A percentile compares a stretch with the other conserved stretches of the same genome.
Conservation (phyloP, 1,139 yeast genomes). For the Pichia sp. region DNA sequence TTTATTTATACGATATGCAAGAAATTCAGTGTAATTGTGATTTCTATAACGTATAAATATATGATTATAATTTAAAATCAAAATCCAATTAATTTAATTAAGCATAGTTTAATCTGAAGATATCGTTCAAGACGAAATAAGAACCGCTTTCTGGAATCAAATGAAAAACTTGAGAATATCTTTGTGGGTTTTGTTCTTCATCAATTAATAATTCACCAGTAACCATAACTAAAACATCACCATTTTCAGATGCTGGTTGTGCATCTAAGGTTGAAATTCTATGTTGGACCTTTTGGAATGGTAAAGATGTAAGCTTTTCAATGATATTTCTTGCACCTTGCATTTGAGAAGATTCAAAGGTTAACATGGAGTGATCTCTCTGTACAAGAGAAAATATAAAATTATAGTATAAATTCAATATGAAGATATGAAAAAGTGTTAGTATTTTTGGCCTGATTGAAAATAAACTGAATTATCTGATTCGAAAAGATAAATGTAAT, state of each 20-base stretch:
- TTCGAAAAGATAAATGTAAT: background rate
- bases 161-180: slow-evolving; percentile 96
- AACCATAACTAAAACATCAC: slow-evolving; percentile 95
- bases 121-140: slow-evolving; percentile 91
- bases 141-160: slow-evolving; percentile 87
- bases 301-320: slow-evolving; percentile 80
- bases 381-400: slow-evolving; percentile 15
- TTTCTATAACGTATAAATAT: no score
- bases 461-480: background rate
- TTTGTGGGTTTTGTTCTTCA: slow-evolving; percentile 90
- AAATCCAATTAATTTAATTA: background rate
- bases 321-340: slow-evolving; percentile 93
- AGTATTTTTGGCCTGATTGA: slow-evolving; percentile 1
- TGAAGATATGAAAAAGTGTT: slow-evolving; percentile 2
- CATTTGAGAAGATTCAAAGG: slow-evolving; percentile 88
- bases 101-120: slow-evolving; percentile 86
- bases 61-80: background rate
- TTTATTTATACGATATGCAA: slow-evolving; percentile 35
- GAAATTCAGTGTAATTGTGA: slow-evolving; percentile 27
- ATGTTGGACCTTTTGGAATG: slow-evolving; percentile 89
- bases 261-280: slow-evolving; percentile 93
- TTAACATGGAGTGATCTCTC: slow-evolving; percentile 95
- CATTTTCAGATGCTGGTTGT: slow-evolving; percentile 91
- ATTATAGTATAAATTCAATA: background rate
- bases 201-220: slow-evolving; percentile 92